Evolutionary conservation across 495 filamentous ascomycete species (phyloP).

Genomic region (Elasticomyces elasticus): DNA sequence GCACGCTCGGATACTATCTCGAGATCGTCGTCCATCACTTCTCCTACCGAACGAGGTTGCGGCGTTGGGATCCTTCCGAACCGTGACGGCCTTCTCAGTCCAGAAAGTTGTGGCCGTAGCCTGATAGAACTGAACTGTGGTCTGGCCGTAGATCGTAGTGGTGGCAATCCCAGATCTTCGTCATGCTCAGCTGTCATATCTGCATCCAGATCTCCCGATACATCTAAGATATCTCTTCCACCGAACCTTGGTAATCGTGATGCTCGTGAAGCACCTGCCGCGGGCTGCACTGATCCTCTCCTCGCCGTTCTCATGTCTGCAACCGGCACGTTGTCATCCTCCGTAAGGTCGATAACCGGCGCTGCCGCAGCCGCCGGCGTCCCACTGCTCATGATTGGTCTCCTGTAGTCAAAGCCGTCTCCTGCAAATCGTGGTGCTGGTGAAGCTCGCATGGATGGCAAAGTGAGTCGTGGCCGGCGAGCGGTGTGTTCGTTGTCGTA

Average conservation of each 20-base stretch:
- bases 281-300: background rate
- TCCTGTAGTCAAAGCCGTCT: constrained; percentile 20
- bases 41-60: background rate
- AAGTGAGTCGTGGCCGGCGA: constrained; percentile 3
- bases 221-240: constrained; percentile 16
- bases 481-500: constrained; percentile 13
- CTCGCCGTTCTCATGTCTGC: background rate
- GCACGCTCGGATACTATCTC: constrained; percentile 16
- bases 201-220: background rate
- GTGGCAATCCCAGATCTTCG: background rate
- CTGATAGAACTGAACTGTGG: too few relatives aligned
- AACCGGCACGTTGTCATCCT: constrained; percentile 6
- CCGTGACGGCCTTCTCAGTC: constrained; percentile 6
- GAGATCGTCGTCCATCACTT: constrained; percentile 12
- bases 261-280: constrained; percentile 9
- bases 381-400: constrained; percentile 15
- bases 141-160: background rate
- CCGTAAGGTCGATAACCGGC: constrained; percentile 24
- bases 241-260: constrained; percentile 16
- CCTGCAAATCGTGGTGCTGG: constrained; percentile 15
- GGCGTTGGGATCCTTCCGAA: background rate
- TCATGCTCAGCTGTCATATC: background rate
- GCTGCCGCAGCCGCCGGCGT: constrained; percentile 5
- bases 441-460: constrained; percentile 2
- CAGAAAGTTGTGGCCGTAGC: constrained; percentile 9